Evolutionary conservation across 2,329 filamentous ascomycete species (phyloP).

Genomic region (Arthrobotrys sphaeroides): DNA sequence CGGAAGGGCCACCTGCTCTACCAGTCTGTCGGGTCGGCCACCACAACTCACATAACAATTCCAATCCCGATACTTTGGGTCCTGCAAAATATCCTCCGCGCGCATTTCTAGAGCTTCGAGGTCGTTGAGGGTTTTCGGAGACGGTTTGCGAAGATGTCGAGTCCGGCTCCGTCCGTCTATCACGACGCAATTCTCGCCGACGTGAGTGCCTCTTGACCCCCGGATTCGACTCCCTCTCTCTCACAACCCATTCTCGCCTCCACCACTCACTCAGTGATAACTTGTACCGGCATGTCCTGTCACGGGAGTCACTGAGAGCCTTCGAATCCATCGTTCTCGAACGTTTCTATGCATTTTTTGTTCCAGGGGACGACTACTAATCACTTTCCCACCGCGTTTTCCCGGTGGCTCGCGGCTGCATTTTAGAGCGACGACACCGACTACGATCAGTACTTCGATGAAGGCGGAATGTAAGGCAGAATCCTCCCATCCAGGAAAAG

Average conservation of each 20-base stretch:
- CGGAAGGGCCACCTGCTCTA: conserved; percentile 50
- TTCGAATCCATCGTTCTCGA: not conserved
- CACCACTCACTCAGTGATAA: conserved; percentile 7
- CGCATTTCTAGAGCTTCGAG: conserved; percentile 8
- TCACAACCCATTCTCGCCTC: conserved; percentile 9
- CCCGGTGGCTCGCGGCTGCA: conserved; percentile 18
- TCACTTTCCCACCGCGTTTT: not conserved
- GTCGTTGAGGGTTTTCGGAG: not conserved
- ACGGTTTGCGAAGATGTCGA: conserved; percentile 32
- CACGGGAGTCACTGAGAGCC: not conserved
- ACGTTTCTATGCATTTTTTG: not conserved
- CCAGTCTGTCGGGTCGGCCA: conserved; percentile 49
- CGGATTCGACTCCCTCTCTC: not conserved
- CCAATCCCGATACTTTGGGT: conserved; percentile 51
- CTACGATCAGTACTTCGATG: conserved; percentile 43
- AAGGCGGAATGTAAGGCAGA: conserved; percentile 51
- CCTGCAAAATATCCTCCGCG: conserved; percentile 40
- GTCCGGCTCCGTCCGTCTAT: conserved; percentile 41
- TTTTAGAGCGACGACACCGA: conserved; percentile 51
- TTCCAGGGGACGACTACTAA: conserved; percentile 10
- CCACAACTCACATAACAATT: conserved; percentile 46
- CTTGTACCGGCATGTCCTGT: not conserved
- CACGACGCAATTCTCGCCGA: conserved; percentile 39
- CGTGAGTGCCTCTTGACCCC: conserved; percentile 23
- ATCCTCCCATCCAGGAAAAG: conserved; percentile 12